Base-by-base conservation (phyloP, 1,139 yeast genomes). In the Sugiyamaella castrensis region DNA sequence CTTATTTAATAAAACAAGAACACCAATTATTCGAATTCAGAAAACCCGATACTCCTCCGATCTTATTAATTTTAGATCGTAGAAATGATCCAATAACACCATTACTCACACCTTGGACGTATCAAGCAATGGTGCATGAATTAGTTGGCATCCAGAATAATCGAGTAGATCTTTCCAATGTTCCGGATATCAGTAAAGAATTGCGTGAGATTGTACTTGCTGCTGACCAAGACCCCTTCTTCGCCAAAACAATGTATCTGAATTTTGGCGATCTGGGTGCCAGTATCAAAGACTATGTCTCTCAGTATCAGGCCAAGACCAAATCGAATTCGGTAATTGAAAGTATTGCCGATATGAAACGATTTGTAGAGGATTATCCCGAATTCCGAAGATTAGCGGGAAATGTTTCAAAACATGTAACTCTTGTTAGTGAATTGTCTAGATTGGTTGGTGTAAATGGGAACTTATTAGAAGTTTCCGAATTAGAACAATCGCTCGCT, bases 41-140 rank as follows among this genome's bases (percentile, higher is more conserved):
- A 28, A 62, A 63, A 40, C 71, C 73, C 43, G 96, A 87, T 61
- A 70, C 82, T 0, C 81, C 92, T 0, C 95, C 98, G 1, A 64
- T 87, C 13, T 68, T 94, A 42, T 66, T 94, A n/a, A 71, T 92
- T 1, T 65, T 92, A 43, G 98, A 92, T 67, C 74, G 99, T 46
- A 80, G 82, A 53, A 84, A 81, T 61, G 99, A 92, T 66, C 97
- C 98, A 1, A 74, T 91, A 29, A 92, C 99, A 0, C 98, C 99
- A 1, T 72, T 92, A 40, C 70, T 92, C 42, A 80, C 84, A 36
- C 98, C 98, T 1, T 92, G 99, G 99, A 91, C 98, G 0, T 92
- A 89, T 67, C 98, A 92, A 64, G 87, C 97, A 1, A 92, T 94
- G 98, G 87, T 92, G 13, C 96, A 92, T 65, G 98, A 94, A 64